These are phyloP conservation scores for Metroxylon sagu DNA, from an alignment of 176 grass and related monocot species.

Conservation along the genomic window DNA sequence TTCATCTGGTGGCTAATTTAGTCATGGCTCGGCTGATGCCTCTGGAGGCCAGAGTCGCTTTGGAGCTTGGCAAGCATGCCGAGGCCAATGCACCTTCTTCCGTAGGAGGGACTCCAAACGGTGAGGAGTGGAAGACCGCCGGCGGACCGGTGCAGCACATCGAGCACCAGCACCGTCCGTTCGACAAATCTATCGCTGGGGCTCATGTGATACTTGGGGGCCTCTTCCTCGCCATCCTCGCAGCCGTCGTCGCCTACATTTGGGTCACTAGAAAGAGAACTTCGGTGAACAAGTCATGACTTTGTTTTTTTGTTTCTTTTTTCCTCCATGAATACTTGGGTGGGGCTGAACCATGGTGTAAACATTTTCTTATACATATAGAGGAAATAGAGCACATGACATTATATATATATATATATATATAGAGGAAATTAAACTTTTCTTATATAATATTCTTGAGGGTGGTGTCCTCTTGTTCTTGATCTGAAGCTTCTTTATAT, in stretches of 20 bases:
- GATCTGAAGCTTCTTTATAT: too few relatives aligned
- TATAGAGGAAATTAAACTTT: too few relatives aligned
- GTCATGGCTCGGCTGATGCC: background rate
- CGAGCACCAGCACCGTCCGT: background rate
- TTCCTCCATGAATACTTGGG: too few relatives aligned
- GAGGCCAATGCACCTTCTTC: background rate
- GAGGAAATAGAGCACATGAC: too few relatives aligned
- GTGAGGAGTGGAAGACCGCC: background rate
- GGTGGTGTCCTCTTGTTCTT: too few relatives aligned
- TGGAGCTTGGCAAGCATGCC: background rate
- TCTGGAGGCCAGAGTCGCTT: background rate
- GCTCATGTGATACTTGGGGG: constrained; percentile 32
- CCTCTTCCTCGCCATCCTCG: constrained; percentile 14
- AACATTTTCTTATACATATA: too few relatives aligned
- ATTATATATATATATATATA: too few relatives aligned
- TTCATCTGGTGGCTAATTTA: background rate
- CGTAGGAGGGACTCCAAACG: background rate
- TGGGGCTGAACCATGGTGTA: too few relatives aligned
- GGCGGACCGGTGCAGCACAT: background rate
- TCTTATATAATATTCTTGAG: too few relatives aligned
- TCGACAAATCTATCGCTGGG: constrained; percentile 26
- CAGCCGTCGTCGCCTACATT: constrained; percentile 28
- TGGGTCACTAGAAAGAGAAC: constrained; percentile 28
- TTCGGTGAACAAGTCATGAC: constrained; percentile 21
- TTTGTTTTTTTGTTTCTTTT: background rate